phyloP scores from a whole-genome alignment of 2,329 filamentous ascomycete species.

The Fusarium tuaranense region DNA sequence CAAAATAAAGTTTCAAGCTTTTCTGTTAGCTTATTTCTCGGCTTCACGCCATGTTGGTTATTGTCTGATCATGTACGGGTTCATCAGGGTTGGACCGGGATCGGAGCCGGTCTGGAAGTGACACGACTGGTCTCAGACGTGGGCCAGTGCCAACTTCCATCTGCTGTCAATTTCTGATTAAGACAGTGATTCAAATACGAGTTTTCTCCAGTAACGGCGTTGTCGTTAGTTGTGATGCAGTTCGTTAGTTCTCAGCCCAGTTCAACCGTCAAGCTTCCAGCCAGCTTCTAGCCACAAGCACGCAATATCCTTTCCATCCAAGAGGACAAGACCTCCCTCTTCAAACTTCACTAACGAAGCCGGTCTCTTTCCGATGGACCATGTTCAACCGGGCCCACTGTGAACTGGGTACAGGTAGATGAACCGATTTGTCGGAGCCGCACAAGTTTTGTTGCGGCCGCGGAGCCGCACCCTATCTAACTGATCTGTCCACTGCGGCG shows the following conservation, averaged over 20 bases:
- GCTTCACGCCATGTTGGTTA: not conserved
- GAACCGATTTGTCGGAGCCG: not conserved
- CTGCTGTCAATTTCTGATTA: not conserved
- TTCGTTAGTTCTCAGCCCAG: not conserved
- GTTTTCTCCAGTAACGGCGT: not conserved
- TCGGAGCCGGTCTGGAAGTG: not conserved
- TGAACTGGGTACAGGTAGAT: not conserved
- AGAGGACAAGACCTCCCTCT: not conserved
- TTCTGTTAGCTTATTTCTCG: not conserved
- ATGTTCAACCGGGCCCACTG: not conserved
- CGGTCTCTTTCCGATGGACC: not conserved
- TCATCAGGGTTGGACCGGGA: not conserved
- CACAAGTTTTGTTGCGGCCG: not conserved
- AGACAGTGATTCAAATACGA: not conserved
- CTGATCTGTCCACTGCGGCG: not conserved
- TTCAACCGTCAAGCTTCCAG: not conserved
- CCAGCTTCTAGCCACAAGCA: not conserved
- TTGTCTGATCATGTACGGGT: not conserved
- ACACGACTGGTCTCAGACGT: not conserved
- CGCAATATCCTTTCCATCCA: not conserved
- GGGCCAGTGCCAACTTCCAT: not conserved
- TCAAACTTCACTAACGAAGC: not conserved
- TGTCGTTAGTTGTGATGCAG: not conserved
- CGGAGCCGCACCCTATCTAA: not conserved
- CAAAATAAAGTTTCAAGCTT: slow-evolving; percentile 1